These are phyloP conservation scores for Pseudomassariella vexata DNA, from an alignment of 2,329 filamentous ascomycete genomes.

Conservation along the genomic window DNA sequence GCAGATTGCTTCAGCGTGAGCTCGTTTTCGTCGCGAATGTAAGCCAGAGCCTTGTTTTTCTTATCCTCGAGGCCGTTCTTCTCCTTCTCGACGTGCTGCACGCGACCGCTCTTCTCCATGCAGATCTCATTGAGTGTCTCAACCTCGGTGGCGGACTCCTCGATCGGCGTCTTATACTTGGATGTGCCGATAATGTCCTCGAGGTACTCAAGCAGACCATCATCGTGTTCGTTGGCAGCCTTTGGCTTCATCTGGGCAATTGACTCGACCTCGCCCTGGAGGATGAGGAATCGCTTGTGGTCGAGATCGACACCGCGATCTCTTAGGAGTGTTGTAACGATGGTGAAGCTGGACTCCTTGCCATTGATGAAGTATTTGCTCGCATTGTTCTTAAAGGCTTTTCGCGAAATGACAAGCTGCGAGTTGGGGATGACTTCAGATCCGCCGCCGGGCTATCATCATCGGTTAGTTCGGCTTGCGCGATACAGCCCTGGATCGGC, in stretches of 20 bases:
- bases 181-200: slow-evolving; percentile 99
- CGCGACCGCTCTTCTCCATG: slow-evolving; percentile 87
- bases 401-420: slow-evolving; percentile 79
- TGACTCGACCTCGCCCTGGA: slow-evolving; percentile 96
- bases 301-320: slow-evolving; percentile 91
- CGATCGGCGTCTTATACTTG: slow-evolving; percentile 95
- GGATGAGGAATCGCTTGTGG: slow-evolving; percentile 94
- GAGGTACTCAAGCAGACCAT: slow-evolving; percentile 90
- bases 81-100: slow-evolving; percentile 97
- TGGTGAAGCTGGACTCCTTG: slow-evolving; percentile 84
- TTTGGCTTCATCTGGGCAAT: slow-evolving; percentile 99
- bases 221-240: slow-evolving; percentile 89
- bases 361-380: slow-evolving; percentile 98
- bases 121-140: slow-evolving; percentile 93
- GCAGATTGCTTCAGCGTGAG: slow-evolving; percentile 82
- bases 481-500: no score
- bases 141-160: slow-evolving; percentile 84
- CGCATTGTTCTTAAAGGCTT: slow-evolving; percentile 94
- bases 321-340: slow-evolving; percentile 79
- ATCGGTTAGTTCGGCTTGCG: slow-evolving; percentile 26
- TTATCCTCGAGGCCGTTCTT: slow-evolving; percentile 90
- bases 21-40: slow-evolving; percentile 89
- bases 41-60: slow-evolving; percentile 89
- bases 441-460: slow-evolving; percentile 57
- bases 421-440: slow-evolving; percentile 77